These are phyloP conservation scores for Amanita pseudoporphyria DNA, from an alignment of 768 basidiomycete species.

Conservation along the genomic window DNA sequence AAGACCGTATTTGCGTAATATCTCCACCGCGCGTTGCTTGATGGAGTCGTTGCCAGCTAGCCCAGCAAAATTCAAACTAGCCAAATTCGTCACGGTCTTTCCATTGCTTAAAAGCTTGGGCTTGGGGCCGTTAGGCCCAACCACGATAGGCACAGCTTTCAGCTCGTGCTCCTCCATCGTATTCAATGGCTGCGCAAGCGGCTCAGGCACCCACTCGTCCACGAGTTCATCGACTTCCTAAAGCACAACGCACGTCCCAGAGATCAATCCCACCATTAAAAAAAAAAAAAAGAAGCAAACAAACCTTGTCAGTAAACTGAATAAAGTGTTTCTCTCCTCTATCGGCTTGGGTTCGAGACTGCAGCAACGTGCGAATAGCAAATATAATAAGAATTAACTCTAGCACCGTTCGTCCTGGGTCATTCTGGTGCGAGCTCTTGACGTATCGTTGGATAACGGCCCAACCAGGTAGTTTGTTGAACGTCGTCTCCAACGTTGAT, in stretches of 20 bases:
- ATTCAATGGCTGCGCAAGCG: conserved; percentile 57
- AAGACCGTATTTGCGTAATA: conserved; percentile 80
- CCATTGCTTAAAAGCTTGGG: conserved; percentile 67
- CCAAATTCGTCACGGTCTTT: conserved; percentile 76
- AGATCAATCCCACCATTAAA: neutral
- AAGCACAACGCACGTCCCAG: no score
- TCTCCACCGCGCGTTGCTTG: conserved; percentile 78
- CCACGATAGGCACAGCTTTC: conserved; percentile 64
- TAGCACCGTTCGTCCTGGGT: conserved; percentile 85
- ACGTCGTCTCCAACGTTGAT: conserved; percentile 49
- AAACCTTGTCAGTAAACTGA: conserved; percentile 87
- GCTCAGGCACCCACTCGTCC: conserved; percentile 88
- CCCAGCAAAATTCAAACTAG: conserved; percentile 87
- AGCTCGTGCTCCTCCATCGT: conserved; percentile 58
- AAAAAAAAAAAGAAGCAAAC: neutral
- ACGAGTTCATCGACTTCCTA: conserved; percentile 98
- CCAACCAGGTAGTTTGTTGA: conserved; percentile 73
- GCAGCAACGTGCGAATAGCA: conserved; percentile 82
- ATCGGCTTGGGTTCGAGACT: conserved; percentile 83
- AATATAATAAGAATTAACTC: conserved; percentile 86
- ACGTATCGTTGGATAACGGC: conserved; percentile 85
- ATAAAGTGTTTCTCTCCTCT: conserved; percentile 83
- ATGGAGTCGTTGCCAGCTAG: conserved; percentile 82
- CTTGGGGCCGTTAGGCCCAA: conserved; percentile 75
- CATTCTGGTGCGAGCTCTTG: conserved; percentile 91